Evolutionary conservation across 108 stramenopile genomes (phyloP).

Genomic region (Nitzschia sp.): DNA sequence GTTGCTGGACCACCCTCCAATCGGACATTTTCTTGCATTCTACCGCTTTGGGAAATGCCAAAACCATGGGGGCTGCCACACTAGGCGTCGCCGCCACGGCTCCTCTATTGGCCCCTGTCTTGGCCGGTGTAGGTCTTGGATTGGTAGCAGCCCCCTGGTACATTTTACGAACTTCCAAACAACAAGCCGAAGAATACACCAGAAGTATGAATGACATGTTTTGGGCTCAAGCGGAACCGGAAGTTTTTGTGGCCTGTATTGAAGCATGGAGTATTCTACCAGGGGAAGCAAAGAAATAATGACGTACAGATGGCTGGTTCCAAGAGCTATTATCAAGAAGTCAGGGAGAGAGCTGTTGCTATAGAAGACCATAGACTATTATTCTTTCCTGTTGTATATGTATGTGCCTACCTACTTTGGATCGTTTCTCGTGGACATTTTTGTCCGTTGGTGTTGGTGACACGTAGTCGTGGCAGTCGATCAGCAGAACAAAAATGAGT

Average conservation of each 20-base stretch:
- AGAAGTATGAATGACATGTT: conserved; percentile 51
- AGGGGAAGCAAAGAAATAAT: too few species aligned
- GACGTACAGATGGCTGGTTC: too few species aligned
- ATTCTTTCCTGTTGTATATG: too few species aligned
- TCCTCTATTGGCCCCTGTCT: conserved; percentile 63
- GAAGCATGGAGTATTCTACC: conserved; percentile 44
- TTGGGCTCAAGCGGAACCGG: conserved; percentile 61
- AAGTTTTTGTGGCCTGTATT: conserved; percentile 69
- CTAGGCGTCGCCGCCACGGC: conserved; percentile 47
- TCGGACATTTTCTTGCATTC: conserved; percentile 42
- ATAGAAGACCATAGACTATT: too few species aligned
- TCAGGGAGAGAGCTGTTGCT: too few species aligned
- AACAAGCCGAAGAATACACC: conserved; percentile 55
- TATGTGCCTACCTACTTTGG: too few species aligned
- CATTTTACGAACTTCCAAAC: conserved; percentile 37
- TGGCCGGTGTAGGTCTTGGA: conserved; percentile 62
- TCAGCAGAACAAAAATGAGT: too few species aligned
- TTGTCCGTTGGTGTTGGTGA: too few species aligned
- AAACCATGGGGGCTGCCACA: conserved; percentile 51
- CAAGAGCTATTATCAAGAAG: too few species aligned
- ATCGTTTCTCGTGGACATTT: too few species aligned
- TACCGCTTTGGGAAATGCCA: conserved; percentile 64
- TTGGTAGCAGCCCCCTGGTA: conserved; percentile 60
- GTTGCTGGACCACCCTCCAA: conserved; percentile 53
- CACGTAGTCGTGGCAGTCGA: too few species aligned